These are phyloP conservation scores for Penicillium canescens DNA, from an alignment of 495 filamentous ascomycete species.

Conservation along the genomic window DNA sequence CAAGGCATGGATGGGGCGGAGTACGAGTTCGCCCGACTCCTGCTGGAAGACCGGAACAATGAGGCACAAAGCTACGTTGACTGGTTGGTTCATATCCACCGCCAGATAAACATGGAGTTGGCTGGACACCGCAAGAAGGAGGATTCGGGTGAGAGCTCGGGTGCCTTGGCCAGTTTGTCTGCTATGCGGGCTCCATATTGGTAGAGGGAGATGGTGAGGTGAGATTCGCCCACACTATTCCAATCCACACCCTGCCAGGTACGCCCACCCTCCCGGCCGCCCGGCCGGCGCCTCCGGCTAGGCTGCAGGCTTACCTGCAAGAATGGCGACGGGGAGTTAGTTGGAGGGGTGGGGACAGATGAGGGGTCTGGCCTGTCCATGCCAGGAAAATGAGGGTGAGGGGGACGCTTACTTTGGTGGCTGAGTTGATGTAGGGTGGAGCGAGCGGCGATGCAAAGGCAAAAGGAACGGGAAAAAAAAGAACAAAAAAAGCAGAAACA, in stretches of 20 bases:
- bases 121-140: constrained; percentile 77
- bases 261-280: neutral
- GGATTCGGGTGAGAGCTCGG: constrained; percentile 47
- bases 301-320: constrained; percentile 5
- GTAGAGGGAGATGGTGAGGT: constrained; percentile 27
- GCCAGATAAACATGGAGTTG: constrained; percentile 86
- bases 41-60: constrained; percentile 95
- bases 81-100: constrained; percentile 95
- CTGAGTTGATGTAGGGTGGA: constrained; percentile 13
- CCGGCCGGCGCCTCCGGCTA: constrained; percentile 3
- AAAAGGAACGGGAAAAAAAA: neutral
- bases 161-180: constrained; percentile 59
- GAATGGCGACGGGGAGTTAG: neutral
- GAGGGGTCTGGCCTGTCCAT: neutral
- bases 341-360: neutral
- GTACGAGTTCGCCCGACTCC: constrained; percentile 88
- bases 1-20: constrained; percentile 95
- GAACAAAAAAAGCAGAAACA: neutral
- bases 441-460: neutral
- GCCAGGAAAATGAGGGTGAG: constrained; percentile 12
- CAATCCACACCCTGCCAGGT: constrained; percentile 4
- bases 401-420: constrained; percentile 14
- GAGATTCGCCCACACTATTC: too few relatives aligned
- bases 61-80: constrained; percentile 98
- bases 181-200: constrained; percentile 75